Conservation (phyloP, 1,284 basidiomycete species). For the Heterobasidion parviporum region DNA sequence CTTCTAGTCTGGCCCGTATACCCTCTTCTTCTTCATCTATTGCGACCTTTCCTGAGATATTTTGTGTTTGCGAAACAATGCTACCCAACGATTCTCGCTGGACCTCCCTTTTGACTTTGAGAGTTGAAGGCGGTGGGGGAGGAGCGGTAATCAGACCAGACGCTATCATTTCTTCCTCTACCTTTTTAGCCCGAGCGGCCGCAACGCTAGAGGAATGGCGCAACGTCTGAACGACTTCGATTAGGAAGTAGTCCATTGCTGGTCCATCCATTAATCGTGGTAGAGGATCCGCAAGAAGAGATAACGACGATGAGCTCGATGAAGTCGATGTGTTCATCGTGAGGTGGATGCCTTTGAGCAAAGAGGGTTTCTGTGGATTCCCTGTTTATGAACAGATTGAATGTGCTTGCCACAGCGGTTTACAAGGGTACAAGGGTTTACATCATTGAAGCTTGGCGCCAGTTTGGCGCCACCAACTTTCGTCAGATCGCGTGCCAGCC, state of each 20-base stretch:
- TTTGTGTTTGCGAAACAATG: constrained; percentile 26
- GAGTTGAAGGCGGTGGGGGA: constrained; percentile 27
- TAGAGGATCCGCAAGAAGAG: constrained; percentile 53
- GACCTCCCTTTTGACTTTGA: constrained; percentile 32
- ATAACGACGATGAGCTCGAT: constrained; percentile 31
- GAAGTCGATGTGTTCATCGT: constrained; percentile 13
- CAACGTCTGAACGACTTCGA: constrained; percentile 69
- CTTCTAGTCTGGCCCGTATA: constrained; percentile 63
- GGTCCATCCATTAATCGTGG: constrained; percentile 60
- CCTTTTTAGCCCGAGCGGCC: constrained; percentile 49
- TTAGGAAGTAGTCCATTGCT: constrained; percentile 79
- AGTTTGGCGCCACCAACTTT: no score
- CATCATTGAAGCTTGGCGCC: no score
- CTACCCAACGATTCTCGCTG: constrained; percentile 48
- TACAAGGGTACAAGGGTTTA: no score
- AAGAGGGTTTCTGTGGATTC: no score
- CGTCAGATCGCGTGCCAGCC: no score
- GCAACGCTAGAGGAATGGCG: constrained; percentile 66
- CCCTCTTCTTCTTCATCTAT: constrained; percentile 70
- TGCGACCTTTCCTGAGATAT: constrained; percentile 14
- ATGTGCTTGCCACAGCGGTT: no score
- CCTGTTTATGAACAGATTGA: no score
- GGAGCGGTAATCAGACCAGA: constrained; percentile 56
- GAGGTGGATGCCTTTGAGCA: background rate
- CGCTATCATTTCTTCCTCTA: constrained; percentile 69